Percentiles rank a stretch among this genome's conserved stretches.
These are phyloP conservation scores for Talaromyces albobiverticillius DNA, from an alignment of 2,329 filamentous ascomycete genomes.

Conservation along the genomic window DNA sequence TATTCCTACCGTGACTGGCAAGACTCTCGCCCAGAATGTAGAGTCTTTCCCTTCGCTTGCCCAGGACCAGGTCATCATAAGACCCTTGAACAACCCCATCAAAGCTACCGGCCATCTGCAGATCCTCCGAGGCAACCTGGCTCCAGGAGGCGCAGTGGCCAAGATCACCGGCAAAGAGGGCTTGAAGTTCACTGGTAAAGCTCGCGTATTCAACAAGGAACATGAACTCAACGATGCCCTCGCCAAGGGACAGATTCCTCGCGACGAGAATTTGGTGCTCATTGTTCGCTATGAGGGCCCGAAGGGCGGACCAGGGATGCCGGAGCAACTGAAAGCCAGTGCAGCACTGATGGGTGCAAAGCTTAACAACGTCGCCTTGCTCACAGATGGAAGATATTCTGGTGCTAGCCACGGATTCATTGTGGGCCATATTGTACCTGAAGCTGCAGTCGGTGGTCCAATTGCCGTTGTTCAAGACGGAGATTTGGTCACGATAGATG, in stretches of 20 bases:
- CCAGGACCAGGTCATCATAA: slow-evolving; percentile 78
- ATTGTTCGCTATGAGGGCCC: slow-evolving; percentile 93
- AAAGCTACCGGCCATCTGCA: slow-evolving; percentile 84
- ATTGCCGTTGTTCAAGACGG: slow-evolving; percentile 79
- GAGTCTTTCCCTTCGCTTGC: slow-evolving; percentile 72
- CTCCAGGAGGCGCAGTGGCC: slow-evolving; percentile 83
- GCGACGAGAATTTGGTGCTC: slow-evolving; percentile 78
- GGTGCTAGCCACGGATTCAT: slow-evolving; percentile 91
- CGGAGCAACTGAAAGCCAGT: slow-evolving; percentile 83
- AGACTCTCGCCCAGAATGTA: slow-evolving; percentile 79
- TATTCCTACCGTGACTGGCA: slow-evolving; percentile 79
- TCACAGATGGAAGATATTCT: slow-evolving; percentile 87
- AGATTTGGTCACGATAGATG: slow-evolving; percentile 82
- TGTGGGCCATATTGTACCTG: slow-evolving; percentile 87
- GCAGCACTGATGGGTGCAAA: slow-evolving; percentile 92
- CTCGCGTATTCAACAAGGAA: slow-evolving; percentile 84
- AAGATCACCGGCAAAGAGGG: slow-evolving; percentile 98
- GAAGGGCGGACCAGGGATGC: slow-evolving; percentile 92
- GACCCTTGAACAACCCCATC: slow-evolving; percentile 76
- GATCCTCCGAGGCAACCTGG: slow-evolving; percentile 82
- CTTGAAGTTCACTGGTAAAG: slow-evolving; percentile 73
- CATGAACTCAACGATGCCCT: slow-evolving; percentile 73
- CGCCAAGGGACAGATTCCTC: slow-evolving; percentile 65
- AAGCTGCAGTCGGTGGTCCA: slow-evolving; percentile 84
- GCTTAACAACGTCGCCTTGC: slow-evolving; percentile 80